These are phyloP conservation scores for Colletotrichum endophyticum DNA, from an alignment of 2,329 filamentous ascomycete species.

Conservation along the genomic window DNA sequence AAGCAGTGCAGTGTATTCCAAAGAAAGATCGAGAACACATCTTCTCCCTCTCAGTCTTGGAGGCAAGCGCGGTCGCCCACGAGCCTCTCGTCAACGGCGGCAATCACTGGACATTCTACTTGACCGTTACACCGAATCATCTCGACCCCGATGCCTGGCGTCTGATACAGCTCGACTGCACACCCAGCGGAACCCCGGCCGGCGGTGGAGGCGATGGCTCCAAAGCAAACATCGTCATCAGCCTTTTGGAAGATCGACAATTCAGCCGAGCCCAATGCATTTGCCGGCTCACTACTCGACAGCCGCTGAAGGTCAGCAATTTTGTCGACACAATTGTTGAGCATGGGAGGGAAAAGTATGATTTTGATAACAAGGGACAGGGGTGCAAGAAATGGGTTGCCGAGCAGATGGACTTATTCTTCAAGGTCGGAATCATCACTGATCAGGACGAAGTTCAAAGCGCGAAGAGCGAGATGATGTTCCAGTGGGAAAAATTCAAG, in stretches of 20 bases:
- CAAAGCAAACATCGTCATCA: not conserved
- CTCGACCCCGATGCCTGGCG: not conserved
- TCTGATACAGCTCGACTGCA: not conserved
- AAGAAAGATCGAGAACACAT: not conserved
- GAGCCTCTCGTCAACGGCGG: not conserved
- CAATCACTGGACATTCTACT: not conserved
- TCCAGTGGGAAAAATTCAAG: not conserved
- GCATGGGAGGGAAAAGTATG: not conserved
- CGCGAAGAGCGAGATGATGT: not conserved
- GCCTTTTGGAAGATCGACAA: not conserved
- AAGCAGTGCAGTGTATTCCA: not conserved
- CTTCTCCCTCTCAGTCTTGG: not conserved
- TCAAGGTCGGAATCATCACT: not conserved
- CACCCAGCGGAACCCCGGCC: not conserved
- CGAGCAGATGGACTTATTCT: not conserved
- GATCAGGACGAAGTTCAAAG: not conserved
- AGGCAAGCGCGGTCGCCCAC: not conserved
- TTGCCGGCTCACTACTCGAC: not conserved
- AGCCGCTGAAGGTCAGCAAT: not conserved
- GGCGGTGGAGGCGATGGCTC: not conserved
- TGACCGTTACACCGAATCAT: not conserved
- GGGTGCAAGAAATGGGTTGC: not conserved
- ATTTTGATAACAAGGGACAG: not conserved
- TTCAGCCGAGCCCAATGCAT: not conserved
- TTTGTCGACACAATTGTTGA: not conserved